Conservation (phyloP, 2,329 filamentous ascomycete genomes). For the Xylariaceae sp. region DNA sequence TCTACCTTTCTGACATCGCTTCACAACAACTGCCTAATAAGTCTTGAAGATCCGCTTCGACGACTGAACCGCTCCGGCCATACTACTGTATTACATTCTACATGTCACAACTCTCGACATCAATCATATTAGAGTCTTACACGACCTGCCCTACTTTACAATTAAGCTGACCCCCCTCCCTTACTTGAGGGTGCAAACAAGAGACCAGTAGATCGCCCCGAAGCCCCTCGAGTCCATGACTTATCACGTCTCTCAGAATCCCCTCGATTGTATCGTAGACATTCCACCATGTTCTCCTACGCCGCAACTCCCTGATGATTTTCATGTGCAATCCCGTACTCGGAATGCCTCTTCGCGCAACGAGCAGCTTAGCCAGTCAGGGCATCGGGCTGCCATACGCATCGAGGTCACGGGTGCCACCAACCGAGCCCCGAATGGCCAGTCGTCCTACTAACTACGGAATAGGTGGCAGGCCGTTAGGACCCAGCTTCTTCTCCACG, state of each 20-base stretch:
- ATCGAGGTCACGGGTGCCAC: conserved; percentile 18
- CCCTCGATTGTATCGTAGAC: not conserved
- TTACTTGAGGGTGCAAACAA: not conserved
- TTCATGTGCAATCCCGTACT: not conserved
- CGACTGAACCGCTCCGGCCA: not conserved
- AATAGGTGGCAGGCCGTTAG: conserved; percentile 5
- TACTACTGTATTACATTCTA: not conserved
- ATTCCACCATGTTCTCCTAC: not conserved
- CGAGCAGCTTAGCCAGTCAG: conserved; percentile 13
- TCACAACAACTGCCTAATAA: not conserved
- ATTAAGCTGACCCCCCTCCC: not conserved
- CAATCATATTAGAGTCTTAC: not conserved
- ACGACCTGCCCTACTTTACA: not conserved
- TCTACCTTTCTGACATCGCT: not conserved
- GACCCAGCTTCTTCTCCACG: conserved; percentile 9
- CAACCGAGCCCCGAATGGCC: conserved; percentile 15
- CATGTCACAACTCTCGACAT: not conserved
- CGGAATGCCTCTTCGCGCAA: conserved; percentile 9
- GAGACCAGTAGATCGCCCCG: not conserved
- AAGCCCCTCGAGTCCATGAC: not conserved
- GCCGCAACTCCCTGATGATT: not conserved
- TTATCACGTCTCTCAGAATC: not conserved
- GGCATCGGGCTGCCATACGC: conserved; percentile 13
- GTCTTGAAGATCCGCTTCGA: not conserved
- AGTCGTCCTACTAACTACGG: not conserved